phyloP scores from a whole-genome alignment of 2,329 filamentous ascomycete genomes.

The Coniella vitis region DNA sequence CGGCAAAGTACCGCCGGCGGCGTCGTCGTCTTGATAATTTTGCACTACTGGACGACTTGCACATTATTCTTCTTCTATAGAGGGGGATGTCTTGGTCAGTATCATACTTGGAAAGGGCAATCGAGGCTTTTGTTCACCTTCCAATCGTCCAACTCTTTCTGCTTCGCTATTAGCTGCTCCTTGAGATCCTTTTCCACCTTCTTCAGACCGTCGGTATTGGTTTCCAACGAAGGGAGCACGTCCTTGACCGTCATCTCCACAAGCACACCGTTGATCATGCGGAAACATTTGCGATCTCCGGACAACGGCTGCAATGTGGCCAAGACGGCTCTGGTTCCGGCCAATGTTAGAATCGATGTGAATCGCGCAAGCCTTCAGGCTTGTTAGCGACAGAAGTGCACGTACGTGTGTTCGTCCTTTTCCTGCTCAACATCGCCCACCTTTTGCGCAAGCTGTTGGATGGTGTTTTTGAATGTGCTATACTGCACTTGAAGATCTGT shows the following conservation, averaged over 20 bases:
- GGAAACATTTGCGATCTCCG: conserved; percentile 89
- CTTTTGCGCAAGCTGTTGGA: conserved; percentile 91
- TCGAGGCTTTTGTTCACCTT: conserved; percentile 61
- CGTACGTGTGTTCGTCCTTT: conserved; percentile 95
- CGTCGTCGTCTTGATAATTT: not conserved
- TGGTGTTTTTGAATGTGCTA: conserved; percentile 66
- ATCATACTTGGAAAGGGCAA: not conserved
- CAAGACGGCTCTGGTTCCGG: conserved; percentile 69
- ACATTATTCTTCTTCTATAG: conserved; percentile 82
- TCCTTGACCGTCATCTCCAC: conserved; percentile 92
- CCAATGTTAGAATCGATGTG: conserved; percentile 1
- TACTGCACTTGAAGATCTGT: conserved; percentile 76
- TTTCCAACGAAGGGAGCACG: conserved; percentile 83
- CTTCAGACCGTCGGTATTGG: conserved; percentile 87
- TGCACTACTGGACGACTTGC: conserved; percentile 65
- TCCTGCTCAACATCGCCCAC: conserved; percentile 98
- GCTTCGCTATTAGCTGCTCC: conserved; percentile 93
- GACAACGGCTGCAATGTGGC: conserved; percentile 82
- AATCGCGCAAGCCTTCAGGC: no score
- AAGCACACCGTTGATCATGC: conserved; percentile 95
- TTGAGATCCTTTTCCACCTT: conserved; percentile 91
- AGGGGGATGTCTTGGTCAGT: not conserved
- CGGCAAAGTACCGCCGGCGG: not conserved
- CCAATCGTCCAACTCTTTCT: conserved; percentile 95
- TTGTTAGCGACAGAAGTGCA: conserved; percentile 13